A percentile compares a stretch with the other conserved stretches of the same genome.
Evolutionary conservation across 192 early-diverging fungal species (phyloP).

Genomic region (Backusella westeae): DNA sequence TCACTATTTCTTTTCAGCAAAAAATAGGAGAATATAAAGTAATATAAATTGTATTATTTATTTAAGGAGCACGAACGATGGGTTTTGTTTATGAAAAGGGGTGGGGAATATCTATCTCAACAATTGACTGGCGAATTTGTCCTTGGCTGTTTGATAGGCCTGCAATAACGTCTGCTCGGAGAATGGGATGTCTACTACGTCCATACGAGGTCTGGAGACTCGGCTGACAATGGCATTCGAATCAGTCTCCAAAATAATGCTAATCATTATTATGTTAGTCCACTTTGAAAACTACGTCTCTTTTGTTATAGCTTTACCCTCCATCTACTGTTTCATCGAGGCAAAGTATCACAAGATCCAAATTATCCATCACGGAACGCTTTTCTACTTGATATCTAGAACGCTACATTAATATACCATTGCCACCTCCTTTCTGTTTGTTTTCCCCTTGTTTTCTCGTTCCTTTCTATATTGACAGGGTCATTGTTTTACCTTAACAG

Average conservation of each 20-base stretch:
- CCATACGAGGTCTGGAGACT: slow-evolving; percentile 74
- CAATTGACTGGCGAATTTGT: slow-evolving; percentile 65
- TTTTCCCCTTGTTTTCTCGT: background rate
- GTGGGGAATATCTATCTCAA: slow-evolving; percentile 43
- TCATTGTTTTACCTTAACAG: slow-evolving; percentile 65
- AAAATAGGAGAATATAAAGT: background rate
- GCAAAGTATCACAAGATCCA: slow-evolving; percentile 87
- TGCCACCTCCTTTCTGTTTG: background rate
- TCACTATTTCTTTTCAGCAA: background rate
- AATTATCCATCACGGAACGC: slow-evolving; percentile 83
- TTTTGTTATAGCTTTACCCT: slow-evolving; percentile 54
- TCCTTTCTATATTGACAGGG: background rate
- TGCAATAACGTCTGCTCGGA: slow-evolving; percentile 75
- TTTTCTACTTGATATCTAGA: slow-evolving; percentile 88
- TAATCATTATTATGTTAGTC: slow-evolving; percentile 10
- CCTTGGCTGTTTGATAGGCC: slow-evolving; percentile 76
- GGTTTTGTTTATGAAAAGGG: background rate
- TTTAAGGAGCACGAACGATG: background rate
- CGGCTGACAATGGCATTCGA: slow-evolving; percentile 71
- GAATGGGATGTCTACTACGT: slow-evolving; percentile 70
- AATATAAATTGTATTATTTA: slow-evolving; percentile 3
- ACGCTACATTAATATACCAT: background rate
- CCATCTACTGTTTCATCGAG: slow-evolving; percentile 96
- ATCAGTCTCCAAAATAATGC: slow-evolving; percentile 76
- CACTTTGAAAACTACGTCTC: too few relatives aligned